Percentiles rank a stretch among this genome's conserved stretches.
Conservation (phyloP, 352 stramenopile genomes). For the Aphanomyces invadans region DNA sequence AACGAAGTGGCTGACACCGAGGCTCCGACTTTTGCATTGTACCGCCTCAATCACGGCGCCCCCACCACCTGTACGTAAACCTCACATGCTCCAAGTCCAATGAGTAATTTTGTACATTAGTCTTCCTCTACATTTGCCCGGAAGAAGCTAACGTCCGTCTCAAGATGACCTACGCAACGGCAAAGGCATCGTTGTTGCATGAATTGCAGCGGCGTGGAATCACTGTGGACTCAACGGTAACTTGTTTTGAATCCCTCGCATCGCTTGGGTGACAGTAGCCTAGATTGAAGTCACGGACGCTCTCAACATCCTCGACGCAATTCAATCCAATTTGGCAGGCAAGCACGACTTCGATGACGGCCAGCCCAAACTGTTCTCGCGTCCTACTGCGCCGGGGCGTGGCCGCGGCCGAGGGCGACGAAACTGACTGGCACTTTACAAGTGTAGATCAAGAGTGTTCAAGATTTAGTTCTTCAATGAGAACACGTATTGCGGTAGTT, state of each 20-base stretch:
- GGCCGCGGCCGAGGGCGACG: conserved; percentile 53
- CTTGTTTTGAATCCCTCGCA: too few relatives aligned
- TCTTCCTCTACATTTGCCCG: conserved; percentile 87
- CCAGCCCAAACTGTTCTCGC: conserved; percentile 64
- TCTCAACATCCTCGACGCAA: conserved; percentile 48
- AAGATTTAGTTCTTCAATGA: too few relatives aligned
- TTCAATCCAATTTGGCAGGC: conserved; percentile 46
- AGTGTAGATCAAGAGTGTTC: too few relatives aligned
- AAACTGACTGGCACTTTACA: conserved; percentile 27
- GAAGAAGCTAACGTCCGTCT: conserved; percentile 76
- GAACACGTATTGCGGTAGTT: too few relatives aligned
- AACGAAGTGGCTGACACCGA: conserved; percentile 49
- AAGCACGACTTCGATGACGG: conserved; percentile 49
- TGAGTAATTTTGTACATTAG: too few relatives aligned
- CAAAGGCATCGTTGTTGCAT: conserved; percentile 78
- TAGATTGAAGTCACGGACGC: conserved; percentile 73
- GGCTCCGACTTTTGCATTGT: conserved; percentile 67
- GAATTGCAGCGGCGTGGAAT: conserved; percentile 52
- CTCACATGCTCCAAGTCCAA: too few relatives aligned
- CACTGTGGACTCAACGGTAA: conserved; percentile 61
- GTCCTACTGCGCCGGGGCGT: conserved; percentile 50
- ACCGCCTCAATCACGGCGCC: conserved; percentile 45
- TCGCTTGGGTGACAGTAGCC: too few relatives aligned
- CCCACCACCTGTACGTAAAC: conserved; percentile 28
- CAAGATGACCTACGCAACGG: conserved; percentile 90